These are phyloP conservation scores for Debaryomyces nepalensis DNA, from an alignment of 1,139 yeast species.

Conservation along the genomic window DNA sequence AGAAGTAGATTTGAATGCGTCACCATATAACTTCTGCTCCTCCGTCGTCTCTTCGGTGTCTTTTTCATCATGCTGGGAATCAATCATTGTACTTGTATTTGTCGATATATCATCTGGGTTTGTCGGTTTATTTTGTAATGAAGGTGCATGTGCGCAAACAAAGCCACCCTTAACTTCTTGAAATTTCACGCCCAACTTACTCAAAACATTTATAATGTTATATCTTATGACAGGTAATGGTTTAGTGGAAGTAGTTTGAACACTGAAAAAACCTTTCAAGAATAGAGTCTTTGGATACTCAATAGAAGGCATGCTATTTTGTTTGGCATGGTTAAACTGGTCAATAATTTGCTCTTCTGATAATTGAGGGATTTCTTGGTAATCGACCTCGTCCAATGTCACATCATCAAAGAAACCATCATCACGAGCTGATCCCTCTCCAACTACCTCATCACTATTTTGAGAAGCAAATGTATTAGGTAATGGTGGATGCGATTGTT, in stretches of 20 bases:
- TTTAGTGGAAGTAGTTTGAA: slow-evolving; percentile 93
- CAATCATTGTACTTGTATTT: slow-evolving; percentile 19
- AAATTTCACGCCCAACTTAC: slow-evolving; percentile 76
- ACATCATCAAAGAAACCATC: slow-evolving; percentile 73
- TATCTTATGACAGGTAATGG: slow-evolving; percentile 88
- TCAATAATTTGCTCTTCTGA: slow-evolving; percentile 69
- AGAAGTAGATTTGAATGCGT: slow-evolving; percentile 46
- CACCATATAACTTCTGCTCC: slow-evolving; percentile 46
- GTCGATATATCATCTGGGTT: slow-evolving; percentile 12
- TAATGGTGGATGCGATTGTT: slow-evolving; percentile 50
- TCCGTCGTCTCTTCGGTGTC: slow-evolving; percentile 36
- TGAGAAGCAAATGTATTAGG: slow-evolving; percentile 52
- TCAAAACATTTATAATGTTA: slow-evolving; percentile 79
- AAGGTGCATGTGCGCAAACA: slow-evolving; percentile 75
- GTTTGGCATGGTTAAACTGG: slow-evolving; percentile 70
- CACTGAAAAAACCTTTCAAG: slow-evolving; percentile 92
- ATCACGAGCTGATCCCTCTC: slow-evolving; percentile 30
- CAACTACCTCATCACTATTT: slow-evolving; percentile 47
- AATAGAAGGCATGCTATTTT: slow-evolving; percentile 89
- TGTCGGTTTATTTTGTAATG: slow-evolving; percentile 28
- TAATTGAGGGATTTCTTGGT: slow-evolving; percentile 44
- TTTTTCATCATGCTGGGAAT: slow-evolving; percentile 27
- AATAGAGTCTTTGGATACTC: slow-evolving; percentile 91
- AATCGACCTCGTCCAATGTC: slow-evolving; percentile 51
- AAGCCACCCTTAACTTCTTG: slow-evolving; percentile 96